Percentiles rank a stretch among this genome's conserved stretches.
phyloP scores from a whole-genome alignment of 2,329 filamentous ascomycete genomes.

The Diaporthe capsici region DNA sequence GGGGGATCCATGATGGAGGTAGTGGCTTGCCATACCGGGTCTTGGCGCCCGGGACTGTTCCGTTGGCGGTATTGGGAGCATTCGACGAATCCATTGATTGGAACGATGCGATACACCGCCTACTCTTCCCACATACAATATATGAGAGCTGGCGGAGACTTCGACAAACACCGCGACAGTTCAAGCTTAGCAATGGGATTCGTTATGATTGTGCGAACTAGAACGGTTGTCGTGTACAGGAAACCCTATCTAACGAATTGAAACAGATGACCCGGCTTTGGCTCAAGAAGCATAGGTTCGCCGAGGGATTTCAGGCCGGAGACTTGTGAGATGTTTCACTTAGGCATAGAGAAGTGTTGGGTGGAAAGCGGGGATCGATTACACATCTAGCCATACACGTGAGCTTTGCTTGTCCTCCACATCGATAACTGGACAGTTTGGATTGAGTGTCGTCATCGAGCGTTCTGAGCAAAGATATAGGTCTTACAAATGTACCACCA shows the following conservation, averaged over 20 bases:
- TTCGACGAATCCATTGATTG: background rate
- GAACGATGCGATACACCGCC: background rate
- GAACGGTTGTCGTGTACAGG: fast-evolving
- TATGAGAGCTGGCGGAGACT: too few relatives aligned
- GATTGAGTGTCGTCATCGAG: slow-evolving; percentile 20
- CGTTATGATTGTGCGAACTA: background rate
- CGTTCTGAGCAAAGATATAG: background rate
- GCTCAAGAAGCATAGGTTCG: background rate
- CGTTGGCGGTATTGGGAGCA: background rate
- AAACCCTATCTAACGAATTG: background rate
- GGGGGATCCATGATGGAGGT: slow-evolving; percentile 31
- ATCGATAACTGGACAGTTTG: background rate
- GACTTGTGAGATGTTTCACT: background rate
- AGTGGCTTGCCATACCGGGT: slow-evolving; percentile 31
- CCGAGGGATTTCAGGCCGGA: background rate
- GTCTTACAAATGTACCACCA: background rate
- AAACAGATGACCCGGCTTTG: background rate
- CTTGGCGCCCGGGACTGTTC: background rate
- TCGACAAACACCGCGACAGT: background rate
- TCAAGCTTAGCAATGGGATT: background rate
- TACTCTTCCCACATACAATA: background rate
- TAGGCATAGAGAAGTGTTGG: background rate
- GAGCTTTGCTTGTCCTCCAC: slow-evolving; percentile 15
- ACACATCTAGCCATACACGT: background rate
- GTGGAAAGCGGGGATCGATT: background rate